Conservation (phyloP, 768 basidiomycete genomes). For the Lactarius tabidus region DNA sequence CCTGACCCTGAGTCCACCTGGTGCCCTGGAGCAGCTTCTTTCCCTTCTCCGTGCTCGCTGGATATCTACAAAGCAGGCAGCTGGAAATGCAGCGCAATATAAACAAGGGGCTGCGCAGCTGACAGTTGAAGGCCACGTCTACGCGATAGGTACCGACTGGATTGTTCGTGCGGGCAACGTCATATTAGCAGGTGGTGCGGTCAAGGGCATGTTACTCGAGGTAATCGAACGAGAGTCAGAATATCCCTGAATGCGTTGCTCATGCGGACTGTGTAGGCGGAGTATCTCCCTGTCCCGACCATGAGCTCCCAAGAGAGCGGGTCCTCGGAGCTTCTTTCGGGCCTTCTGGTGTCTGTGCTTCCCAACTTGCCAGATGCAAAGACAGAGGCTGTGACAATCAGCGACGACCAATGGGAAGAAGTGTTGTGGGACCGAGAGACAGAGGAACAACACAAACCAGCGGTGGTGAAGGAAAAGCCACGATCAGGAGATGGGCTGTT, state of each 20-base stretch:
- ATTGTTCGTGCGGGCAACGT: slow-evolving; percentile 78
- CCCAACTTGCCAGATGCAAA: slow-evolving; percentile 70
- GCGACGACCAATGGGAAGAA: slow-evolving; percentile 77
- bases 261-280: slow-evolving; percentile 46
- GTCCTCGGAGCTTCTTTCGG: slow-evolving; percentile 69
- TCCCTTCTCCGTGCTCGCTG: slow-evolving; percentile 72
- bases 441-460: slow-evolving; percentile 36
- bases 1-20: slow-evolving; percentile 68
- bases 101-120: slow-evolving; percentile 56
- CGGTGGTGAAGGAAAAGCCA: slow-evolving; percentile 24
- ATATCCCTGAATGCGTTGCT: neutral
- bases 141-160: slow-evolving; percentile 77
- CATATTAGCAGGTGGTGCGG: slow-evolving; percentile 63
- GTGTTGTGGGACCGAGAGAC: slow-evolving; percentile 73
- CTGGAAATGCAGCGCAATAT: slow-evolving; percentile 40
- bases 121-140: slow-evolving; percentile 70
- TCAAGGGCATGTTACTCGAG: slow-evolving; percentile 85
- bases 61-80: slow-evolving; percentile 50
- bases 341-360: slow-evolving; percentile 68
- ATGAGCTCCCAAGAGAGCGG: slow-evolving; percentile 60
- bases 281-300: slow-evolving; percentile 74
- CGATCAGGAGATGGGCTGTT: slow-evolving; percentile 50
- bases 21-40: slow-evolving; percentile 70
- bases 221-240: slow-evolving; percentile 36
- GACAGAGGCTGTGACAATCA: slow-evolving; percentile 73